These are phyloP conservation scores for Rutstroemia sp. DNA, from an alignment of 2,329 filamentous ascomycete species.

Conservation along the genomic window DNA sequence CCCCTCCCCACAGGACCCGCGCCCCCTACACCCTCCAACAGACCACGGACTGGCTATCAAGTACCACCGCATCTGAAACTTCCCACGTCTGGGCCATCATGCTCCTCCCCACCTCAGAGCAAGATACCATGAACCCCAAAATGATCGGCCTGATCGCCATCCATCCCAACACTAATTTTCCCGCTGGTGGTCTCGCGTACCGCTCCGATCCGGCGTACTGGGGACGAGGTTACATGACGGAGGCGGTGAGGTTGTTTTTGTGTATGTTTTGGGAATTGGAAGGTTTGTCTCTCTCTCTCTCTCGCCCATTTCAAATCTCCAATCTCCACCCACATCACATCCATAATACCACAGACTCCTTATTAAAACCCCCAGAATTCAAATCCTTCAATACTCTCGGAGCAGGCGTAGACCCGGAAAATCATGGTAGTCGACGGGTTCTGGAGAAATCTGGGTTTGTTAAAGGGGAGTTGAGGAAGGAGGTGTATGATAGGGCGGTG, in stretches of 20 bases:
- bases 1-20: neutral
- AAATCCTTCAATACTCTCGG: neutral
- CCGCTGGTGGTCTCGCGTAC: conserved; percentile 13
- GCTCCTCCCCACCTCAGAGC: neutral
- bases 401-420: conserved; percentile 14
- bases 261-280: conserved; percentile 3
- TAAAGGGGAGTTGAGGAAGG: conserved; percentile 9
- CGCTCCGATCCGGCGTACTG: conserved; percentile 13
- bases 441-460: conserved; percentile 17
- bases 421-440: conserved; percentile 17
- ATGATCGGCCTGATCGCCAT: conserved; percentile 5
- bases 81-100: neutral
- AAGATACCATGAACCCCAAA: neutral
- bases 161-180: neutral
- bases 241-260: conserved; percentile 13
- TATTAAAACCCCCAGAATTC: neutral
- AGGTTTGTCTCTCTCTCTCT: neutral
- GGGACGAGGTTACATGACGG: conserved; percentile 15
- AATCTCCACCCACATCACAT: neutral
- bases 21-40: neutral
- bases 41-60: neutral
- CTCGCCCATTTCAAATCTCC: neutral
- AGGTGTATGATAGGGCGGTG: neutral
- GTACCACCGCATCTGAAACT: neutral
- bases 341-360: neutral